Evolutionary conservation across 257 asterid species (phyloP).

Genomic region (Solanum rostratum): DNA sequence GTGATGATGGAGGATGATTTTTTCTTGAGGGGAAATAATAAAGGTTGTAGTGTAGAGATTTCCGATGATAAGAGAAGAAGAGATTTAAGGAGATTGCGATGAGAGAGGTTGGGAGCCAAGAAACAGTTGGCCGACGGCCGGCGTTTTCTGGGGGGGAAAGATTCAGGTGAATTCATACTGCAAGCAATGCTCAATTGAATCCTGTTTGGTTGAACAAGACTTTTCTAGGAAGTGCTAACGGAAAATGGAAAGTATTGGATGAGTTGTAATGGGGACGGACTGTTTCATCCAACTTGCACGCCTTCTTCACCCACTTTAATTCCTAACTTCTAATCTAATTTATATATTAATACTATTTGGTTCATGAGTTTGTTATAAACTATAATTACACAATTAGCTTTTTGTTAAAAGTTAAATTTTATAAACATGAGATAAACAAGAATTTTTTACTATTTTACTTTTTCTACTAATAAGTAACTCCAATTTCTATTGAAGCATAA

Average conservation of each 20-base stretch:
- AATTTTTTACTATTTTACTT: background rate
- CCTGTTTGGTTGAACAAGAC: background rate
- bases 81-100: conserved; percentile 47
- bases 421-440: background rate
- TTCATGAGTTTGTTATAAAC: background rate
- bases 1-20: conserved; percentile 45
- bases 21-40: conserved; percentile 27
- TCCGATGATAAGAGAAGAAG: conserved; percentile 49
- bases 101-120: conserved; percentile 43
- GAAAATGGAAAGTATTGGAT: background rate
- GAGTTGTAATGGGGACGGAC: background rate
- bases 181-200: background rate
- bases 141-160: conserved; percentile 58
- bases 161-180: conserved; percentile 38
- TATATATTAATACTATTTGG: background rate
- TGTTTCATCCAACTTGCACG: background rate
- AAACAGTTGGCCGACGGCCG: conserved; percentile 58
- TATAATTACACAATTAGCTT: background rate
- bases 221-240: background rate
- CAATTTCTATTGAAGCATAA: background rate
- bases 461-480: background rate
- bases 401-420: background rate
- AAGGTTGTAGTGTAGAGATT: conserved; percentile 39
- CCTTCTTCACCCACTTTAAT: background rate
- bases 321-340: background rate